Evolutionary conservation across 1,284 basidiomycete genomes (phyloP).

Genomic region (Farysia itapuensis): DNA sequence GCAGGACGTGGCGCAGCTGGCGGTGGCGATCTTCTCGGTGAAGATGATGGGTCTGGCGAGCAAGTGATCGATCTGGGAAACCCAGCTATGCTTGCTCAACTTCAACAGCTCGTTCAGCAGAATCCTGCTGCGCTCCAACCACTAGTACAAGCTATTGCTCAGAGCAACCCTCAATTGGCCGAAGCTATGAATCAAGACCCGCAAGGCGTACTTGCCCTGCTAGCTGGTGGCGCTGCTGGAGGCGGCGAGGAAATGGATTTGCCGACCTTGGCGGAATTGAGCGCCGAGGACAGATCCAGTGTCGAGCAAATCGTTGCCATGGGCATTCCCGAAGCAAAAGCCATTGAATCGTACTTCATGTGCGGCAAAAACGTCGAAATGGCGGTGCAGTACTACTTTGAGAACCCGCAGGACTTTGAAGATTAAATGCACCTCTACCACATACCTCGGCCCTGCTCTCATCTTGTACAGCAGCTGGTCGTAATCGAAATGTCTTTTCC

Average conservation of each 20-base stretch:
- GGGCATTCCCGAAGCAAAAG: conserved; percentile 56
- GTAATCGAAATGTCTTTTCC: too few species aligned
- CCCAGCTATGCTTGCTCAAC: conserved; percentile 54
- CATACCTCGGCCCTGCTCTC: too few species aligned
- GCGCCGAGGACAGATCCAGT: conserved; percentile 41
- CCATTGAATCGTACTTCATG: conserved; percentile 57
- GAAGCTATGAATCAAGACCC: conserved; percentile 55
- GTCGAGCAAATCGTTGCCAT: conserved; percentile 57
- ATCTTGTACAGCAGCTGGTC: too few species aligned
- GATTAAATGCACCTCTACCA: too few species aligned
- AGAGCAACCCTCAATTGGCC: conserved; percentile 57
- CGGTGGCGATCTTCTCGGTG: conserved; percentile 34
- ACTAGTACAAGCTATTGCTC: conserved; percentile 56
- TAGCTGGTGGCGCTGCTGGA: conserved; percentile 42
- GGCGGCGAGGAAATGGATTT: conserved; percentile 49
- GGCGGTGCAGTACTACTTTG: conserved; percentile 59
- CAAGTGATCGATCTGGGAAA: conserved; percentile 56
- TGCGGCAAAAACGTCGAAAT: conserved; percentile 59
- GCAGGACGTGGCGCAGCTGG: conserved; percentile 25
- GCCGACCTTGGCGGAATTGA: conserved; percentile 45
- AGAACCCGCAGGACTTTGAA: conserved; percentile 49
- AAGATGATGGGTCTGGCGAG: conserved; percentile 49
- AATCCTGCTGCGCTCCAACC: conserved; percentile 58
- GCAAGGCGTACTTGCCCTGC: conserved; percentile 51
- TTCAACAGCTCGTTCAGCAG: conserved; percentile 53